These are phyloP conservation scores for Boletus sensibilis DNA, from an alignment of 768 basidiomycete species.

Conservation along the genomic window DNA sequence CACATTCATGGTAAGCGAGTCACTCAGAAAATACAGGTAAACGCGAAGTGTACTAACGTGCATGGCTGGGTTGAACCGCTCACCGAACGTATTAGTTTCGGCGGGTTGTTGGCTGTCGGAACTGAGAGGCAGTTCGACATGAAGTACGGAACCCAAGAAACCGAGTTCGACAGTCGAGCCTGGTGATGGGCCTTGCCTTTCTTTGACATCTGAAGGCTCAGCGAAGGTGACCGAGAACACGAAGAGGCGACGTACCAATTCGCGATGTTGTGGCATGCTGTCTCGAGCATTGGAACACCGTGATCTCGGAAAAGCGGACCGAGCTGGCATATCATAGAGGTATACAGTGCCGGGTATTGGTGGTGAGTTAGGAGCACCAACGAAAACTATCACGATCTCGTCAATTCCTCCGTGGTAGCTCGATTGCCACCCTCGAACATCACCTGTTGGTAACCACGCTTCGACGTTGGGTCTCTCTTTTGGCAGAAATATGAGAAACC, in stretches of 20 bases:
- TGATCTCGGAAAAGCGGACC: constrained; percentile 74
- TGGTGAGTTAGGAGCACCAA: constrained; percentile 83
- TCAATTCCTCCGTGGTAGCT: neutral
- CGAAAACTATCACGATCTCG: constrained; percentile 14
- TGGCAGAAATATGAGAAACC: constrained; percentile 80
- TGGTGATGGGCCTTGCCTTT: constrained; percentile 73
- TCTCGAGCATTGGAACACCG: constrained; percentile 78
- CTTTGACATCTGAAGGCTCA: constrained; percentile 38
- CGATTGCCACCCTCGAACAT: neutral
- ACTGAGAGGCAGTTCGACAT: constrained; percentile 66
- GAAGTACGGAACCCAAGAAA: constrained; percentile 75
- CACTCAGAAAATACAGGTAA: neutral
- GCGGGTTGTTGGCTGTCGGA: constrained; percentile 73
- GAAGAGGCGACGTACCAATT: constrained; percentile 59
- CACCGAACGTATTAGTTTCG: constrained; percentile 48
- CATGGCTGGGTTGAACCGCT: constrained; percentile 49
- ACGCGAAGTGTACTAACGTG: constrained; percentile 40
- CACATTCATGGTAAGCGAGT: neutral
- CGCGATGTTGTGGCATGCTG: constrained; percentile 82
- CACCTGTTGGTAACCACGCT: constrained; percentile 82
- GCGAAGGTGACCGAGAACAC: constrained; percentile 1
- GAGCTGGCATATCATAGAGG: constrained; percentile 60
- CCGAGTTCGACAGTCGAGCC: constrained; percentile 75
- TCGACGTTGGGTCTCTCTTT: constrained; percentile 57
- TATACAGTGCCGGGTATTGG: constrained; percentile 81